Evolutionary conservation across 352 stramenopile genomes (phyloP), one percentile per base, ranked within the genome.

Genomic region (Pythium brassicae): DNA sequence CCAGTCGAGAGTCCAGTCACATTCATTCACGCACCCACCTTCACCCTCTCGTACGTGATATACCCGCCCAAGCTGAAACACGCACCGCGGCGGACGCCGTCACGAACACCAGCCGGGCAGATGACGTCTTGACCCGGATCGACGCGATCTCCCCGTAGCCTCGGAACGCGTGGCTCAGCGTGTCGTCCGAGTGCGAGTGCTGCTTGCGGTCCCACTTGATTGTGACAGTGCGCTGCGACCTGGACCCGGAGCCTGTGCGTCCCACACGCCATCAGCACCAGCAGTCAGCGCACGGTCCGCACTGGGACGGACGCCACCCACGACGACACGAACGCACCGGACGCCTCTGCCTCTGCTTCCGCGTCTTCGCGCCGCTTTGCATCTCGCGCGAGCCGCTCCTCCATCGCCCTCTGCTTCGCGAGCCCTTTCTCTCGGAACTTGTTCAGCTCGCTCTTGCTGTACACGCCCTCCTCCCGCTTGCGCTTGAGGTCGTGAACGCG

Each of bases 171-270:
- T 60, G 62, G 55, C 63, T 87, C 26, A 94, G 73, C 27, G 81
- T 89, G 25, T 91, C 77, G 48, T 92, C 81, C 23, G 81, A 92
- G 57, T 92, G 83, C 17, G 83, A 92, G 20, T 65, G 64, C 51
- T 78, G 68, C 26, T 71, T 78, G 46, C 73, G 73, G 55, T 89
- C 77, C 83, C 83, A 94, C 51, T 89, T 89, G 42, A 94, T 63
- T 5, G 71, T 86, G n/a, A 94, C 76, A 4, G 79, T 90, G 12
- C 83, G 77, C 50, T 89, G 69, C 11, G 82, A 78, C 57, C 86
- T 91, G 17, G 71, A 59, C 15, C 57, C 66, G 42, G 57, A 49
- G 8, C 51, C 42, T 59, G 12, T 4, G 35, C 35, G 35, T 35
- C 29, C n/a, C 39, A 29, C 46, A 59, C 22, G 35, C 44, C 42